Base-by-base conservation (phyloP, 352 stramenopile species). In the Lagenidium giganteum region DNA sequence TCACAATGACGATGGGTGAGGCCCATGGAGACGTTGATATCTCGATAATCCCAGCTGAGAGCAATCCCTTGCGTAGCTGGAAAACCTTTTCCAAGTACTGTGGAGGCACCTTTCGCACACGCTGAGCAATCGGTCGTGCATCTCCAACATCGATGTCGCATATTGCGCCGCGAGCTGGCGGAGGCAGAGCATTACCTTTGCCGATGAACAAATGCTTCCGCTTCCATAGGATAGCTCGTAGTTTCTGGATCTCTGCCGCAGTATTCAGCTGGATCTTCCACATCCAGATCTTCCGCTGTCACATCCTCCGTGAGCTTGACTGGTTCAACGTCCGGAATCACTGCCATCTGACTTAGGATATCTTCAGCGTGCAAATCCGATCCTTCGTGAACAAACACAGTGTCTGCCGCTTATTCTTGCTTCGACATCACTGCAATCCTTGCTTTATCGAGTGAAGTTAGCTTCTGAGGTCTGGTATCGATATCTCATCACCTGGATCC, bases 1-100 rank as follows among this genome's bases (percentile, higher is more conserved):
- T 18, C 3, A 73, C 49, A 1, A 73, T 55, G 1, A 73, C 58
- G n/a, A 69, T 73, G 11, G 57, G 62, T 3, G 62, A 66, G 0
- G 57, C 53, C 62, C 57, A 53, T n/a, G 33, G 46, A 0, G 61
- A 71, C 0, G n/a, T 57, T 0, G 56, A 67, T 0, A 31, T 24
- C 1, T 5, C 4, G 25, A 64, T 58, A 16, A 70, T 56, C n/a
- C 36, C 48, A 1, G 42, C 30, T 0, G 8, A 3, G 5, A 75
- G 27, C 1, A 66, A n/a, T n/a, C 34, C 64, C 29, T 66, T 60
- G 8, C 66, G 14, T 17, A 70, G 11, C 20, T 69, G 25, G 9
- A 39, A 57, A 6, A 70, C 1, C 22, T 57, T 57, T 1, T 59
- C 56, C 1, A 46, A 11, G 13, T 47, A 54, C n/a, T 61, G n/a